These are phyloP conservation scores for Brassica incana DNA, from an alignment of 345 rosid species.

Conservation along the genomic window DNA sequence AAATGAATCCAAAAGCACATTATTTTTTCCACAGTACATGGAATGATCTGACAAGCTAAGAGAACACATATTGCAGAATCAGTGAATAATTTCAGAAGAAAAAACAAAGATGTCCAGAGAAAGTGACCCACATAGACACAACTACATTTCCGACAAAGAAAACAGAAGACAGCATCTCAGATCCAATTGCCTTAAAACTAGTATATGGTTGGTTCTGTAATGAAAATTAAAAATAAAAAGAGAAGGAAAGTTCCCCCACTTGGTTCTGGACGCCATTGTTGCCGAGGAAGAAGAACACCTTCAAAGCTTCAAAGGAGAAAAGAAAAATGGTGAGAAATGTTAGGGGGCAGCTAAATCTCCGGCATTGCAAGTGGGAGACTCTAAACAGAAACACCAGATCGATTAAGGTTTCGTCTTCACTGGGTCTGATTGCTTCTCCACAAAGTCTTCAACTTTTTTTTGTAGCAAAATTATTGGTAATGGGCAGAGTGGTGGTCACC, in stretches of 20 bases:
- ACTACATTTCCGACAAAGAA: constrained; percentile 20
- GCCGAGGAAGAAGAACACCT: neutral
- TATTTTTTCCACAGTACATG: neutral
- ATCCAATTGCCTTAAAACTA: constrained; percentile 27
- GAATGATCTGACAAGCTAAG: neutral
- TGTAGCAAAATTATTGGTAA: constrained; percentile 12
- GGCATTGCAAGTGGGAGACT: constrained; percentile 14
- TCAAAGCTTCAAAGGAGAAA: neutral
- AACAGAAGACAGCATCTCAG: constrained; percentile 24
- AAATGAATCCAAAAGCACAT: constrained; percentile 7
- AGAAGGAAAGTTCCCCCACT: constrained; percentile 10
- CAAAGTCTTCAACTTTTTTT: constrained; percentile 34
- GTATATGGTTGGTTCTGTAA: neutral
- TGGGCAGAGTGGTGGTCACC: constrained; percentile 43
- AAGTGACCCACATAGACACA: constrained; percentile 16
- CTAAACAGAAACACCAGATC: constrained; percentile 26
- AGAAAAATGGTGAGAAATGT: neutral
- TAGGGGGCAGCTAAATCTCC: constrained; percentile 5
- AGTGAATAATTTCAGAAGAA: neutral
- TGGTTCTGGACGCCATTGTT: constrained; percentile 33
- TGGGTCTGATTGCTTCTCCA: constrained; percentile 38
- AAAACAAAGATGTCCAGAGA: constrained; percentile 7
- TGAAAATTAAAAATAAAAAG: neutral
- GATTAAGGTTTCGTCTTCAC: constrained; percentile 28
- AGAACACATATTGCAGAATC: constrained; percentile 1